Conservation (phyloP, 1,284 basidiomycete genomes). For the Cryptococcus wingfieldii region DNA sequence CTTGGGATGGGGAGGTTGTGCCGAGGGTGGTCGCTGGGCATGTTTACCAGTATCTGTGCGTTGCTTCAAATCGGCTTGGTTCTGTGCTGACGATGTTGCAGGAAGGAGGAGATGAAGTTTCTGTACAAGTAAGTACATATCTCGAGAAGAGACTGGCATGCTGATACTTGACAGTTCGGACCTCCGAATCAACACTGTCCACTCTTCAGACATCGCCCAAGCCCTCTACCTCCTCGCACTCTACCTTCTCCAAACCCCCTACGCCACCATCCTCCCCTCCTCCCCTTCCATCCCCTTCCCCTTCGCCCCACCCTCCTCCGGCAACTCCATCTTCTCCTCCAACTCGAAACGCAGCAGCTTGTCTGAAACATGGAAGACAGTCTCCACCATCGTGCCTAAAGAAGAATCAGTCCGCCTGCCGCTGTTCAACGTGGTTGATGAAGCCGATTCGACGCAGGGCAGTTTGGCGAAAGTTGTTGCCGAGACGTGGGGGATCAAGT, state of each 20-base stretch:
- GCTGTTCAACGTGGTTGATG: slow-evolving; percentile 80
- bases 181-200: slow-evolving; percentile 72
- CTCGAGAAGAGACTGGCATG: background rate
- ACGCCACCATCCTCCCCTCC: slow-evolving; percentile 29
- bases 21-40: slow-evolving; percentile 68
- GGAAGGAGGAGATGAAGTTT: slow-evolving; percentile 78
- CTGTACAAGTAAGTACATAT: slow-evolving; percentile 54
- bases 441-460: slow-evolving; percentile 69
- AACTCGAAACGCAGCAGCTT: slow-evolving; percentile 19
- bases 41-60: slow-evolving; percentile 67
- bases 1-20: slow-evolving; percentile 53
- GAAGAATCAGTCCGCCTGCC: slow-evolving; percentile 62
- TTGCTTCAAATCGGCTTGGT: background rate
- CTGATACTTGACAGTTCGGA: slow-evolving; percentile 54
- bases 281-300: slow-evolving; percentile 64
- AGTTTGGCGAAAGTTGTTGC: slow-evolving; percentile 69
- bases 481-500: slow-evolving; percentile 73
- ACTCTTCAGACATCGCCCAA: slow-evolving; percentile 70
- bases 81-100: slow-evolving; percentile 13
- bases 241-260: slow-evolving; percentile 31
- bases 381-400: slow-evolving; percentile 51
- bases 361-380: slow-evolving; percentile 36
- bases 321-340: slow-evolving; percentile 8
- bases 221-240: slow-evolving; percentile 62
- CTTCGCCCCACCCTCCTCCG: slow-evolving; percentile 24